These are phyloP conservation scores for Aspergillus ochraceoroseus DNA, from an alignment of 2,329 filamentous ascomycete genomes.

Conservation along the genomic window DNA sequence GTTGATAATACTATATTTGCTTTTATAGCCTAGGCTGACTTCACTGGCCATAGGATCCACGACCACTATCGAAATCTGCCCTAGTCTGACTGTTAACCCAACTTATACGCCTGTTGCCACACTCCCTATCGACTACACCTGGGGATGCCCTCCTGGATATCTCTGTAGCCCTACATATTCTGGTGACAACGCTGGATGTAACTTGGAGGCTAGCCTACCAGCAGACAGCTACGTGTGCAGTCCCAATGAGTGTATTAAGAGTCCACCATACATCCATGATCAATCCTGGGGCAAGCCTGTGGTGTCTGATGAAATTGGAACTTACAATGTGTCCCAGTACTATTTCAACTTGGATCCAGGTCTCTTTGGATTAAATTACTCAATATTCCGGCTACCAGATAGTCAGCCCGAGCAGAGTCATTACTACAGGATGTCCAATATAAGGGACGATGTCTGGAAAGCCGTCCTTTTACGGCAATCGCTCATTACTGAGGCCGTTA, in stretches of 20 bases:
- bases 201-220: constrained; percentile 38
- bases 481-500: constrained; percentile 8
- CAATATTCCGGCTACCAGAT: constrained; percentile 51
- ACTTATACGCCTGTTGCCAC: constrained; percentile 27
- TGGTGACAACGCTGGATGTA: constrained; percentile 30
- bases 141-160: constrained; percentile 43
- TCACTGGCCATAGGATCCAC: constrained; percentile 2
- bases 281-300: constrained; percentile 27
- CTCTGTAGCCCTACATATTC: constrained; percentile 37
- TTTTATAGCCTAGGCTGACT: too few relatives aligned
- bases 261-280: constrained; percentile 26
- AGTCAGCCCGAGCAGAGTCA: constrained; percentile 8
- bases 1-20: not conserved
- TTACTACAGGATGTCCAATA: constrained; percentile 4
- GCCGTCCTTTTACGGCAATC: constrained; percentile 31
- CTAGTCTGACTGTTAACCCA: constrained; percentile 28
- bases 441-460: not conserved
- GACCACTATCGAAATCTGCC: constrained; percentile 27
- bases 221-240: constrained; percentile 35
- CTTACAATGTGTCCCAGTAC: constrained; percentile 48
- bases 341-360: constrained; percentile 62
- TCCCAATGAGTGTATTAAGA: constrained; percentile 37
- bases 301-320: constrained; percentile 17
- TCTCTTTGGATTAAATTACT: constrained; percentile 58
- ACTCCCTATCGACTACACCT: constrained; percentile 29